phyloP scores from a whole-genome alignment of 306 rosid species.

The Vigna hirtella region DNA sequence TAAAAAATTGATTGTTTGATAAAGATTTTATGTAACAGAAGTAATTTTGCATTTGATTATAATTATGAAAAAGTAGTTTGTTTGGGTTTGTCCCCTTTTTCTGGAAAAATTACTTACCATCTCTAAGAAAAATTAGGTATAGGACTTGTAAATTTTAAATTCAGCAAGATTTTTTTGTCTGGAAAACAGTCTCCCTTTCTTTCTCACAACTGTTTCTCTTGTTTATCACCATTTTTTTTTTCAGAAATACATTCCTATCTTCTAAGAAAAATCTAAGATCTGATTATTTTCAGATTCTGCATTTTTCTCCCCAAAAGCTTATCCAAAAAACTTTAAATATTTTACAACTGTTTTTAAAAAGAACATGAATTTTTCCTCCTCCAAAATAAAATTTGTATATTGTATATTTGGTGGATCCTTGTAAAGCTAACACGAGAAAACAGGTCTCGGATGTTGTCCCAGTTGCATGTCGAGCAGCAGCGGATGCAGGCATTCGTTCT shows the following conservation, averaged over 20 bases:
- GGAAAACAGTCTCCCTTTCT: neutral
- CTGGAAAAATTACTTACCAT: neutral
- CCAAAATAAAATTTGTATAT: neutral
- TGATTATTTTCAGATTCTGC: neutral
- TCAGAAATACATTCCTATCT: neutral
- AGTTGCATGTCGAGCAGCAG: conserved; percentile 95
- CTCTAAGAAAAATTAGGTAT: neutral
- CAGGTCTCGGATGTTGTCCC: conserved; percentile 99
- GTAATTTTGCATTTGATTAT: conserved; percentile 5
- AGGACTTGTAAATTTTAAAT: neutral
- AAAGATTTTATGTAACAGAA: neutral
- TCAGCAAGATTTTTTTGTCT: neutral
- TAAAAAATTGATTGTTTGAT: neutral
- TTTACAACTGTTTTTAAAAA: neutral
- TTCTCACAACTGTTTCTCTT: neutral
- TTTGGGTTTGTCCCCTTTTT: neutral
- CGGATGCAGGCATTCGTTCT: conserved; percentile 97
- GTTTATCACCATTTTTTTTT: neutral
- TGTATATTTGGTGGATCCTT: conserved; percentile 26
- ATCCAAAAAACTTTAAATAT: neutral
- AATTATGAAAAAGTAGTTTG: neutral
- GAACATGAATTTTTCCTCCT: neutral
- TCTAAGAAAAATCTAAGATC: neutral
- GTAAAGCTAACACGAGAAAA: conserved; percentile 40
- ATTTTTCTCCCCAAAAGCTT: neutral